Base-by-base conservation (phyloP, 2,329 filamentous ascomycete species). In the Scedosporium minutisporum region DNA sequence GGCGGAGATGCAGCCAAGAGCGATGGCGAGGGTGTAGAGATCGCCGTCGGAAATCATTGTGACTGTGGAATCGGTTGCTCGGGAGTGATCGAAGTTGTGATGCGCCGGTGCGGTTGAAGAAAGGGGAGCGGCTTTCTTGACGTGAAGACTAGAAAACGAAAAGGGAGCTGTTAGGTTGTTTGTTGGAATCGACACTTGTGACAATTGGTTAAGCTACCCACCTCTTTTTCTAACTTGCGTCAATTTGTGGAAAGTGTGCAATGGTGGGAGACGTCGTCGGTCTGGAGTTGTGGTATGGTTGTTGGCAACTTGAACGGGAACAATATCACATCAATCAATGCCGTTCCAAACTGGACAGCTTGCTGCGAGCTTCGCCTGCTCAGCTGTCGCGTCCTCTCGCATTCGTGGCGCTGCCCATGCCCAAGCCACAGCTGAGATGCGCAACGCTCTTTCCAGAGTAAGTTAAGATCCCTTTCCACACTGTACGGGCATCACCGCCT, bases 1-100 rank as follows among this genome's bases (percentile, higher is more conserved):
- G 90, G 97, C 93, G 66, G 93, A 87, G 48, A 87, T 84, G 62
- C 87, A 89, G 78, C 95, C 95, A 64, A 99, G 89, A 75, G 97
- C 93, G 74, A 97, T 87, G 75, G 95, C 93, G 33, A 99, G 85
- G 66, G 84, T 84, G 82, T 97, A 97, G 70, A 99, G 87, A 67
- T 95, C 87, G 74, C 83, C 80, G 85, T 99, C 95, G 74, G 93
- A 89, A 74, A 99, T 97, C 95, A 99, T 99, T 58, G 70, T 90
- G 80, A 71, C 27, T n/a, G 27, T 23, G 18, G 12, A 12, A 7
- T 18, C 6, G 18, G 18, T n/a, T 29, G 21, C n/a, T n/a, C 18
- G 57, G 18, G 21, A 42, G 18, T 21, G n/a, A 18, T 27, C 3
- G 38, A 10, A 33, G 16, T 51, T 12, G 42, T 27, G 16, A 16